These are phyloP conservation scores for Escallonia rubra DNA, from an alignment of 129 eudicot genomes.

Conservation along the genomic window DNA sequence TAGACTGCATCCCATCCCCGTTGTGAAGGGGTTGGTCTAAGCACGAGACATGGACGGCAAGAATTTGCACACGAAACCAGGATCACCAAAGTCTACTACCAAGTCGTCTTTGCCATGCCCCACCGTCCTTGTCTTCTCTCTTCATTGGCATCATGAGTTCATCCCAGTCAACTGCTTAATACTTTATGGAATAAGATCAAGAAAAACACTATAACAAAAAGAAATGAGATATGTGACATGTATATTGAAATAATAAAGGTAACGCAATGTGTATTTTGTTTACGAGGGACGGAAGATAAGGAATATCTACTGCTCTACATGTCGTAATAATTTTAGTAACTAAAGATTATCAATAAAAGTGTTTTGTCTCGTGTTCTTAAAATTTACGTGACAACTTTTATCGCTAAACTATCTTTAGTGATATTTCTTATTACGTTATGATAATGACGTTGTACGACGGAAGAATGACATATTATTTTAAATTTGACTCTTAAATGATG, in stretches of 20 bases:
- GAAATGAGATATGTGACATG: not conserved
- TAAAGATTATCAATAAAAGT: too few relatives aligned
- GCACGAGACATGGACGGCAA: slow-evolving; percentile 16
- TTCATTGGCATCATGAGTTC: slow-evolving; percentile 11
- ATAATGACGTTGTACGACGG: not conserved
- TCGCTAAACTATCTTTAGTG: too few relatives aligned
- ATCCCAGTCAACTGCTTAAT: slow-evolving; percentile 26
- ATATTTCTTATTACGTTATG: not conserved
- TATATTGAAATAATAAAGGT: too few relatives aligned
- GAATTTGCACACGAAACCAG: slow-evolving; percentile 1
- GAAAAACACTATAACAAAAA: not conserved
- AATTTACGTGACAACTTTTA: too few relatives aligned
- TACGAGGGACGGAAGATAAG: too few relatives aligned
- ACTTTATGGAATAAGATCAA: slow-evolving; percentile 10
- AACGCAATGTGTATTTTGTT: too few relatives aligned
- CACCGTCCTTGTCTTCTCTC: slow-evolving; percentile 21
- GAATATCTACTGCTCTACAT: too few relatives aligned
- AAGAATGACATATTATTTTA: slow-evolving; percentile 16
- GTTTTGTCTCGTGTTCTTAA: too few relatives aligned
- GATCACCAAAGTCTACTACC: slow-evolving; percentile 37
- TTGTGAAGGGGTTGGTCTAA: slow-evolving; percentile 31
- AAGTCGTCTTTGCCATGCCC: slow-evolving; percentile 16
- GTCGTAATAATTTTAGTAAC: too few relatives aligned
- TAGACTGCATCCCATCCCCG: not conserved
- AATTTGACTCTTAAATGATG: slow-evolving; percentile 1